Conservation (phyloP, 805 yeast genomes). For the Isabelozyma rhagii region DNA sequence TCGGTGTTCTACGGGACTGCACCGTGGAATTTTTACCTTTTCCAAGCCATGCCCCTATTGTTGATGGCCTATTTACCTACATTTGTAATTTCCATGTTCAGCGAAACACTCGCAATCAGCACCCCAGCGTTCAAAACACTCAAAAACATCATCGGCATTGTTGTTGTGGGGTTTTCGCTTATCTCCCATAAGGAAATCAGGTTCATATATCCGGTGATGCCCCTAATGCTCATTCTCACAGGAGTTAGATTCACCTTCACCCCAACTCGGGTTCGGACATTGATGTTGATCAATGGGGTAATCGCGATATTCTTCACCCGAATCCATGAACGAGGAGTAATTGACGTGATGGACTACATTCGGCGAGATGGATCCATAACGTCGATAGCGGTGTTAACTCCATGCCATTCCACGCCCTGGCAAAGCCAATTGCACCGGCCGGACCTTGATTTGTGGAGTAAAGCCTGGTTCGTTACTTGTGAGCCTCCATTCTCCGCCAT, state of each 20-base stretch:
- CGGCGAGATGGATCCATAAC: slow-evolving; percentile 35
- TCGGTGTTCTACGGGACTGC: slow-evolving; percentile 83
- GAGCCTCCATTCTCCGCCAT: slow-evolving; percentile 72
- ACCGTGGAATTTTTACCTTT: slow-evolving; percentile 79
- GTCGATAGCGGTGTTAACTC: slow-evolving; percentile 80
- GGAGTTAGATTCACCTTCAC: background rate
- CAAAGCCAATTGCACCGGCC: slow-evolving; percentile 74
- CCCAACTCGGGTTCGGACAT: slow-evolving; percentile 15
- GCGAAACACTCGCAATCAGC: background rate
- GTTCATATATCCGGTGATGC: slow-evolving; percentile 82
- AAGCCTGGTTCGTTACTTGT: slow-evolving; percentile 79
- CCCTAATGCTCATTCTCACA: slow-evolving; percentile 51
- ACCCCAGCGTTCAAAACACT: slow-evolving; percentile 9
- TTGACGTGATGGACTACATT: slow-evolving; percentile 58
- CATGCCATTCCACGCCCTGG: slow-evolving; percentile 98
- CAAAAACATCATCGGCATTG: slow-evolving; percentile 30
- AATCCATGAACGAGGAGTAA: slow-evolving; percentile 85
- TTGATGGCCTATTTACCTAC: slow-evolving; percentile 66
- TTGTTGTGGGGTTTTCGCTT: slow-evolving; percentile 55
- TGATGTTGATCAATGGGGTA: slow-evolving; percentile 30
- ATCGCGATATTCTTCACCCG: slow-evolving; percentile 53
- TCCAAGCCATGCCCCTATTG: slow-evolving; percentile 80
- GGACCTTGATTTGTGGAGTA: slow-evolving; percentile 19
- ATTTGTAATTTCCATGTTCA: slow-evolving; percentile 26
- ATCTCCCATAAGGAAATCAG: slow-evolving; percentile 89